These are phyloP conservation scores for Populus hybrid DNA, from an alignment of 441 rosid genomes.

Conservation along the genomic window DNA sequence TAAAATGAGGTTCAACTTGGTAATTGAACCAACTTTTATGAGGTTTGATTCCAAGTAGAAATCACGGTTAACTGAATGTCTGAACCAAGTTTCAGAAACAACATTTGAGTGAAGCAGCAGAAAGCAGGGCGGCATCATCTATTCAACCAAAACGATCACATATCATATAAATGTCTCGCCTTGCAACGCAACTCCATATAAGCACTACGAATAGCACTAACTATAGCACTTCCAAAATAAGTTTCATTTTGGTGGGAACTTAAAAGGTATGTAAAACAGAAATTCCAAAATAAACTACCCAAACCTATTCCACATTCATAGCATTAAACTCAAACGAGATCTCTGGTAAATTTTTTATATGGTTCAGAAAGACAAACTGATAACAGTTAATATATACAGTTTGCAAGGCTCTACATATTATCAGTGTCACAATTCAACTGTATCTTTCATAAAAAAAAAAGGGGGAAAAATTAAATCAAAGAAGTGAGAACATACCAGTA, in stretches of 20 bases:
- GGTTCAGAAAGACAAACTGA: not conserved
- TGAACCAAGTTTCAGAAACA: not conserved
- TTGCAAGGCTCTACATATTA: not conserved
- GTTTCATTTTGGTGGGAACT: not conserved
- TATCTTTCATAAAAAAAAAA: not conserved
- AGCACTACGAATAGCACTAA: not conserved
- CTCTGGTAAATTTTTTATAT: not conserved
- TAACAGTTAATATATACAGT: not conserved
- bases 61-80: not conserved
- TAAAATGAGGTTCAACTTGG: not conserved
- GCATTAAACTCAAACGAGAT: not conserved
- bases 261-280: not conserved
- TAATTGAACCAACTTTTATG: not conserved
- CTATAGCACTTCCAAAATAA: not conserved
- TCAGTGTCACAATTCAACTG: not conserved
- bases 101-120: not conserved
- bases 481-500: constrained; percentile 55
- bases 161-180: not conserved
- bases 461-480: not conserved
- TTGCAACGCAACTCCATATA: not conserved
- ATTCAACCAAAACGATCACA: not conserved
- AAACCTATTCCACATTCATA: not conserved
- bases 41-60: not conserved
- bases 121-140: not conserved
- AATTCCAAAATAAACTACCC: not conserved